These are phyloP conservation scores for Cryptococcus sp. DNA, from an alignment of 1,284 basidiomycete genomes.

Conservation along the genomic window DNA sequence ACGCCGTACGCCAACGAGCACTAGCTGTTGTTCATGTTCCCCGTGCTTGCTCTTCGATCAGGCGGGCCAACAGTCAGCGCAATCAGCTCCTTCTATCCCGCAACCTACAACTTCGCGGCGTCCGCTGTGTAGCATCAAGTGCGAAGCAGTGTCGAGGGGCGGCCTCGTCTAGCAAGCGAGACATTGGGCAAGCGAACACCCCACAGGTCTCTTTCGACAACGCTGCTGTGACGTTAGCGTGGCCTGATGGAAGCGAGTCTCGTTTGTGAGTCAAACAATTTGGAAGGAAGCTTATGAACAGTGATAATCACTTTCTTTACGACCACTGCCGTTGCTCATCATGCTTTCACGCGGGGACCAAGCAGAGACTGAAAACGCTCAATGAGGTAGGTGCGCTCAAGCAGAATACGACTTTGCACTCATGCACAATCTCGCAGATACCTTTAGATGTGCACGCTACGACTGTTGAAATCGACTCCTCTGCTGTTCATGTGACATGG, in stretches of 20 bases:
- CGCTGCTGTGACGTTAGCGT: not conserved
- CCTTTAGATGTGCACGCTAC: conserved; percentile 63
- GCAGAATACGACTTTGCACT: not conserved
- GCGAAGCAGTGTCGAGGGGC: not conserved
- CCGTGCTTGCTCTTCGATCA: no score
- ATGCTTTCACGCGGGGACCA: conserved; percentile 87
- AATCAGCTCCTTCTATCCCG: no score
- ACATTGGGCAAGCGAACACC: no score
- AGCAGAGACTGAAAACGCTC: conserved; percentile 84
- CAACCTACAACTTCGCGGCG: no score
- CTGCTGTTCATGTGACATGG: conserved; percentile 48
- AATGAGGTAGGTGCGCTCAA: conserved; percentile 62
- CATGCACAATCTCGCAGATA: conserved; percentile 60
- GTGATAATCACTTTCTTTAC: conserved; percentile 68
- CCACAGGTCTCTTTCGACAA: not conserved
- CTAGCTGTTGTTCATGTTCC: no score
- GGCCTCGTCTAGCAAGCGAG: no score
- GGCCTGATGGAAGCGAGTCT: not conserved
- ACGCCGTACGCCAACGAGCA: no score
- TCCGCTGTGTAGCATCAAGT: no score
- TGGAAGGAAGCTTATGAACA: not conserved
- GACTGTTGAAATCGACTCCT: conserved; percentile 13
- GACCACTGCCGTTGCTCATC: conserved; percentile 87
- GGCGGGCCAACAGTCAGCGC: no score
- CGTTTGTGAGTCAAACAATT: not conserved